Base-by-base conservation (phyloP, 805 yeast genomes). In the Wickerhamiella dianesei region DNA sequence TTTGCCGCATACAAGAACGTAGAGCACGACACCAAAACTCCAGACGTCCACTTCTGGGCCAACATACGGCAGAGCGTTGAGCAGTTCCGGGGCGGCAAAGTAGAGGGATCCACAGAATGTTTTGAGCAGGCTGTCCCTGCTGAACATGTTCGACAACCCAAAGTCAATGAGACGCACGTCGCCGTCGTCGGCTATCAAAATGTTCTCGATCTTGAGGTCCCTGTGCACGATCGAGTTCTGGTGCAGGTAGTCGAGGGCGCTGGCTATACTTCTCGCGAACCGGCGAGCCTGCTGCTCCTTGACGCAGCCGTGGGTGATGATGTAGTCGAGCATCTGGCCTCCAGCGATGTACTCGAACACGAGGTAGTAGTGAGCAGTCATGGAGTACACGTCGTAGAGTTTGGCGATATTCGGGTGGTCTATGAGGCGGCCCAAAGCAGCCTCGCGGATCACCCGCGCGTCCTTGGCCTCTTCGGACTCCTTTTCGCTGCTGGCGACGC, bases 31-130 rank as follows among this genome's bases (percentile, higher is more conserved):
- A 53, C 98, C 97, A 60, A 95, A 83, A 0, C 94, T 82, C 97
- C 97, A 88, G 47, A 88, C 96, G 64, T 88, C 97, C 43, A 89
- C 96, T 65, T 89, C 96, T 2, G 97, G 96, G 8, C 97, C 97
- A 2, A 96, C 97, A 57, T 88, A 89, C 46, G 89, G 71, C 62
- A 89, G 86, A 35, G 96, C 98, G 49, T 84, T 82, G 46, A 92
- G 70, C 55, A 92, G 71, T 64, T 92, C 99, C 0, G 99, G 99
- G 0, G 99, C 98, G 0, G 98, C 99, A 74, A 92, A 92, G 63
- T 92, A 92, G 44, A 92, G 70, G 1, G 96, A 87, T 2, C 99
- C 99, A 71, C 99, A 92, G 61, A 85, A 92, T 1, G 99, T 92
- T 59, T 83, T 85, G 59, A 92, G 75, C 47, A 86, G 68, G 40